Base-by-base conservation (phyloP, 2,329 filamentous ascomycete species). In the Ceratocystis smalleyi region DNA sequence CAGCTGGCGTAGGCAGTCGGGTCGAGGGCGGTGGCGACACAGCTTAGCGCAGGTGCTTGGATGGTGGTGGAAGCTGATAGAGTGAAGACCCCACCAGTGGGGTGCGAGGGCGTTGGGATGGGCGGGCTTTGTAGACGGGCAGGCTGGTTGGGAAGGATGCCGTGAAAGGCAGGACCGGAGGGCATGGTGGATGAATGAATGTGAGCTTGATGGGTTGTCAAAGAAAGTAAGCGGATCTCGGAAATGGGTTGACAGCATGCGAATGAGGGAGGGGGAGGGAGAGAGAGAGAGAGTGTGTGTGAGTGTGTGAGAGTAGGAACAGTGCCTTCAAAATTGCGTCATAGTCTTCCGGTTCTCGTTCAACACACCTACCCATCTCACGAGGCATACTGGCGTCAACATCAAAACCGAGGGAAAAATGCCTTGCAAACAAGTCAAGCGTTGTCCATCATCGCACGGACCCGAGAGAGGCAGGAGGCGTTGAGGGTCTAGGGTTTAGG, bases 91-190 rank as follows among this genome's bases (percentile, higher is more conserved):
- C 62, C 62, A 40, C 47, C 54, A 19, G 24, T 7, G 40, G 55
- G 62, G 12, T 59, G 27, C 1, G 62, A 59, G 19, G 62, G 62
- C 2, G 62, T 59, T 5, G 63, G 43, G 45, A 59, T 19, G 27
- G 54, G 27, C 6, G 43, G 40, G 61, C n/a, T n/a, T 3, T 19
- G 40, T 4, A 63, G 47, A 7, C 22, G 30, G 32, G 47, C 49
- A 24, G 45, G 32, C 19, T 63, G 47, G 32, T 27, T 63, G 19
- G 17, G 59, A 3, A n/a, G 43, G 43, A 61, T 61, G 24, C 59
- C 35, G 59, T 61, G 59, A 43, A 15, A 19, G 17, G 45, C 27
- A 24, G 59, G 59, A 24, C 59, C 43, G 27, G 43, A 61, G 43
- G 30, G n/a, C 43, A 61, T 61, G 17, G 59, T 61, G 24, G 40